phyloP scores from a whole-genome alignment of 2,329 filamentous ascomycete genomes.

The Colletotrichum sp. region DNA sequence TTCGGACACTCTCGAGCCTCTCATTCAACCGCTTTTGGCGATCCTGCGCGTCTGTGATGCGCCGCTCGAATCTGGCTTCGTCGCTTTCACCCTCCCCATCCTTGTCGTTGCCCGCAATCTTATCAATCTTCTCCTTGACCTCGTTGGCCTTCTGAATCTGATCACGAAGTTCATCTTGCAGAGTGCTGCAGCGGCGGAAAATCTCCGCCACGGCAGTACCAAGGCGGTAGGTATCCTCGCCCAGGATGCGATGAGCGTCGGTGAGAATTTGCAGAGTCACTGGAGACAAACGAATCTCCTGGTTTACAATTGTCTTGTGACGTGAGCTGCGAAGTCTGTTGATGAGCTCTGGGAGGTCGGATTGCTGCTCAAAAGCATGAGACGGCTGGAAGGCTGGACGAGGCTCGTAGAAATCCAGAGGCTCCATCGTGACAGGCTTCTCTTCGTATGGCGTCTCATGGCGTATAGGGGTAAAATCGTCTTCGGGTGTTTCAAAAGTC shows the following conservation, averaged over 20 bases:
- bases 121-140: slow-evolving; percentile 69
- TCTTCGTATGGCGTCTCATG: slow-evolving; percentile 48
- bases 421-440: slow-evolving; percentile 47
- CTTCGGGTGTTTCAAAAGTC: slow-evolving; percentile 64
- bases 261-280: slow-evolving; percentile 75
- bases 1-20: slow-evolving; percentile 64
- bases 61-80: slow-evolving; percentile 62
- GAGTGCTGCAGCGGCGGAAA: slow-evolving; percentile 71
- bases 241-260: slow-evolving; percentile 73
- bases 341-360: slow-evolving; percentile 60
- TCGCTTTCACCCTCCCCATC: slow-evolving; percentile 54
- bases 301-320: slow-evolving; percentile 65
- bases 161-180: slow-evolving; percentile 70
- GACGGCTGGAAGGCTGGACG: slow-evolving; percentile 71
- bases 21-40: slow-evolving; percentile 62
- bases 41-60: slow-evolving; percentile 58
- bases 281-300: slow-evolving; percentile 73
- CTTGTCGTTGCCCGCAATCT: slow-evolving; percentile 64
- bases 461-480: slow-evolving; percentile 48
- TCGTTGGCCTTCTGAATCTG: slow-evolving; percentile 72
- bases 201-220: slow-evolving; percentile 75
- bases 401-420: slow-evolving; percentile 62
- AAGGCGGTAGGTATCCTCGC: slow-evolving; percentile 71
- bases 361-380: slow-evolving; percentile 62
- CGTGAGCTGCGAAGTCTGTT: slow-evolving; percentile 63